Percentiles rank a stretch among this genome's conserved stretches.
Evolutionary conservation across 306 rosid species (phyloP).

Genomic region (Medicago ruthenica): DNA sequence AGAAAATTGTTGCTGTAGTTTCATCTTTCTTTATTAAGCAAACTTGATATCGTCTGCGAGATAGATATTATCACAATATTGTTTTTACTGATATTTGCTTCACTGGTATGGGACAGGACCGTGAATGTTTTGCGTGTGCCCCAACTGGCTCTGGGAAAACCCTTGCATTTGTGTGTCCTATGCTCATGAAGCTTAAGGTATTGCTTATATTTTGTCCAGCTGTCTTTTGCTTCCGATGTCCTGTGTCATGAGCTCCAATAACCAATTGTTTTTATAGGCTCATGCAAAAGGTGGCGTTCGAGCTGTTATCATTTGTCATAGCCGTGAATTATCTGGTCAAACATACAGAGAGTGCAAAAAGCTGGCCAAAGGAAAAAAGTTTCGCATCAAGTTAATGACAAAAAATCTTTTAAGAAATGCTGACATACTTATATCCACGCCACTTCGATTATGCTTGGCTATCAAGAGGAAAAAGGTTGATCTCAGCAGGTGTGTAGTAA

Average conservation of each 20-base stretch:
- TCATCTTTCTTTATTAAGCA: constrained; percentile 2
- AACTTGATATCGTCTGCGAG: not conserved
- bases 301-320: constrained; percentile 85
- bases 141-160: constrained; percentile 99
- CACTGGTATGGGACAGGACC: constrained; percentile 64
- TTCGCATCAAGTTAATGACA: constrained; percentile 75
- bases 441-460: constrained; percentile 76
- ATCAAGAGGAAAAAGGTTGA: constrained; percentile 68
- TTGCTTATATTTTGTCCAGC: constrained; percentile 30
- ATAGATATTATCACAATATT: constrained; percentile 11
- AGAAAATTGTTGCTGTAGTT: constrained; percentile 8
- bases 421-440: constrained; percentile 85
- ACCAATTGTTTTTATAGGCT: constrained; percentile 52
- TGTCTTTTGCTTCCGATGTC: constrained; percentile 24
- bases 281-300: constrained; percentile 69
- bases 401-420: constrained; percentile 61
- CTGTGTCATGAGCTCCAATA: constrained; percentile 36
- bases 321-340: constrained; percentile 88
- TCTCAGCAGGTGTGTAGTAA: constrained; percentile 70
- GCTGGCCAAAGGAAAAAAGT: constrained; percentile 71
- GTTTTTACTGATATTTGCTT: not conserved
- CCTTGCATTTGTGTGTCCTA: constrained; percentile 86
- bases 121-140: constrained; percentile 98
- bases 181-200: constrained; percentile 95
- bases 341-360: constrained; percentile 90